Conservation (phyloP, 345 rosid genomes). For the Moricandia moricandioides region DNA sequence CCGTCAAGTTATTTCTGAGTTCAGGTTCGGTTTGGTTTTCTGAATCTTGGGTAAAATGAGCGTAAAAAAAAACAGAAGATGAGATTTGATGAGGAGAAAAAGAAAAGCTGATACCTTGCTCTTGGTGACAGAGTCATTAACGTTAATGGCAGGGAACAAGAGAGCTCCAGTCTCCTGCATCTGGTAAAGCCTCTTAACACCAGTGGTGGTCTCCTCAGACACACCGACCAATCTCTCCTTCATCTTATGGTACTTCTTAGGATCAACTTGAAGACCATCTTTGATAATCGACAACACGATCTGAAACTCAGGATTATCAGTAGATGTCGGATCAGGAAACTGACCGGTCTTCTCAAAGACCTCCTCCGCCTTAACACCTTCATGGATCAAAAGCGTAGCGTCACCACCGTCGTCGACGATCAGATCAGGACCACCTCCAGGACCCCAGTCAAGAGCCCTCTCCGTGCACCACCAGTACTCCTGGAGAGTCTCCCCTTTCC, state of each 20-base stretch:
- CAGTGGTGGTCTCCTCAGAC: constrained; percentile 83
- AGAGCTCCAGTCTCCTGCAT: constrained; percentile 66
- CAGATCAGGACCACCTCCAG: constrained; percentile 79
- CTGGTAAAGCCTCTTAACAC: constrained; percentile 77
- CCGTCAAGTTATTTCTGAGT: too few species aligned
- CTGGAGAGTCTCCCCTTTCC: constrained; percentile 96
- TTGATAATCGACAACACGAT: constrained; percentile 56
- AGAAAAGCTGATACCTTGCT: constrained; percentile 48
- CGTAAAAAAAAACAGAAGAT: too few species aligned
- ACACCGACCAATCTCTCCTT: constrained; percentile 79
- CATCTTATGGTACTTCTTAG: constrained; percentile 69
- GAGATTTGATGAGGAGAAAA: background rate
- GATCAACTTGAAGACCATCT: constrained; percentile 60
- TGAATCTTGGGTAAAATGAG: too few species aligned
- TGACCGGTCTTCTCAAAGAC: constrained; percentile 59
- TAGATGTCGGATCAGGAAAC: constrained; percentile 60
- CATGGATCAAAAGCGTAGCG: constrained; percentile 85
- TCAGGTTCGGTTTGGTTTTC: too few species aligned
- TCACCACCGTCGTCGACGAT: constrained; percentile 98
- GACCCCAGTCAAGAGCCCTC: constrained; percentile 94
- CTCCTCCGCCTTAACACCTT: constrained; percentile 93
- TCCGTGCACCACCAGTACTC: constrained; percentile 99
- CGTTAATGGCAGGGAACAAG: constrained; percentile 66
- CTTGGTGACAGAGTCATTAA: constrained; percentile 77
- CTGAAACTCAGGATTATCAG: constrained; percentile 64